phyloP scores from a whole-genome alignment of 768 basidiomycete genomes.

The Suillus lakei region DNA sequence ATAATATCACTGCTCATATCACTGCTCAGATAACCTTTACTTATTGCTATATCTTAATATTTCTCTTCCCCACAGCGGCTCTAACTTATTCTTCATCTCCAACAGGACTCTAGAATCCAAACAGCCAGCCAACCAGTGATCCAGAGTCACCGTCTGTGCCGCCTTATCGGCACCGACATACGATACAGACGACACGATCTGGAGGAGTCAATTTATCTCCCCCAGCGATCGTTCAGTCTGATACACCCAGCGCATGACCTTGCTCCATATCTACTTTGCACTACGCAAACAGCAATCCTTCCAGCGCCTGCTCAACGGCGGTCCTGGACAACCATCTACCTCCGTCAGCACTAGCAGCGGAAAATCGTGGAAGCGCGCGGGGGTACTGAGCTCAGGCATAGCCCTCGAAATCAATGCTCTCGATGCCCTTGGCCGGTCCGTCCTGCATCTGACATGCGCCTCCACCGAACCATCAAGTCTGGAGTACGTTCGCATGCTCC shows the following conservation, averaged over 20 bases:
- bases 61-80: neutral
- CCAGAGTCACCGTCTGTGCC: neutral
- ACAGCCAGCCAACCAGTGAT: neutral
- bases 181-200: neutral
- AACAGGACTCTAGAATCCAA: neutral
- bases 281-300: slow-evolving; percentile 77
- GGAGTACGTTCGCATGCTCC: slow-evolving; percentile 78
- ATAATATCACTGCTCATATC: too few species aligned
- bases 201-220: slow-evolving; percentile 32
- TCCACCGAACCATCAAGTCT: slow-evolving; percentile 62
- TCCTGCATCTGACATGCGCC: slow-evolving; percentile 81
- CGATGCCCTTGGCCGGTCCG: slow-evolving; percentile 75
- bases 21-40: neutral
- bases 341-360: slow-evolving; percentile 51
- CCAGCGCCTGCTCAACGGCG: slow-evolving; percentile 63
- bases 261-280: slow-evolving; percentile 78
- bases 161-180: neutral
- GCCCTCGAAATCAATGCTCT: slow-evolving; percentile 68
- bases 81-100: neutral
- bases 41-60: neutral
- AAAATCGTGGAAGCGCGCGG: slow-evolving; percentile 60
- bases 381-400: slow-evolving; percentile 36
- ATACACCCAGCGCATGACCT: slow-evolving; percentile 54
- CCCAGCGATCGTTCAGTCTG: slow-evolving; percentile 21
- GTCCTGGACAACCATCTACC: slow-evolving; percentile 14